phyloP scores from a whole-genome alignment of 306 rosid species.

The Vigna radiata region DNA sequence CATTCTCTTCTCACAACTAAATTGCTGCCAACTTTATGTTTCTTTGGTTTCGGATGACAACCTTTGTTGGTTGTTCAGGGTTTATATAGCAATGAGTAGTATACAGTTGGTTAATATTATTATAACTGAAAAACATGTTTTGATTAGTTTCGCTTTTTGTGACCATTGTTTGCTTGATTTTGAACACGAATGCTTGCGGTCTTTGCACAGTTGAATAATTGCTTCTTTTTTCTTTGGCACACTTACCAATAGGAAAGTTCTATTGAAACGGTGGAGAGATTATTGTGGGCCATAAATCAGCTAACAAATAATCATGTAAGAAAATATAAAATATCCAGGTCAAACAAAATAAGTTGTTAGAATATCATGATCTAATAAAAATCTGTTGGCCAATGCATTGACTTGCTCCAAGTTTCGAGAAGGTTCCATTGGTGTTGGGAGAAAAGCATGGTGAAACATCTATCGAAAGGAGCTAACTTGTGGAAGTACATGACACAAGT shows the following conservation, averaged over 20 bases:
- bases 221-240: not conserved
- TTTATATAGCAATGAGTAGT: not conserved
- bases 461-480: too few relatives aligned
- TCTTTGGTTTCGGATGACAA: too few relatives aligned
- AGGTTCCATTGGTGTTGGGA: not conserved
- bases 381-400: not conserved
- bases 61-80: not conserved
- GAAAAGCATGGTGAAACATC: not conserved
- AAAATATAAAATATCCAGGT: too few relatives aligned
- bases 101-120: too few relatives aligned
- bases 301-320: too few relatives aligned
- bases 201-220: not conserved
- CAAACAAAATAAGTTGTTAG: too few relatives aligned
- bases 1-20: constrained; percentile 37
- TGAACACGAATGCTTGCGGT: not conserved
- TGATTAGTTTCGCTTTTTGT: not conserved
- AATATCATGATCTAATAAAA: too few relatives aligned
- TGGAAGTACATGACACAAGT: too few relatives aligned
- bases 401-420: not conserved
- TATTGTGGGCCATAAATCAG: too few relatives aligned
- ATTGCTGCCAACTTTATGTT: too few relatives aligned
- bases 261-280: too few relatives aligned
- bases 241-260: not conserved
- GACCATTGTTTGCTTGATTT: constrained; percentile 12
- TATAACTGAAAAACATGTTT: too few relatives aligned